Evolutionary conservation across 2,329 filamentous ascomycete genomes (phyloP), one percentile per base, ranked within the genome.

Genomic region (Fusarium sacchari): DNA sequence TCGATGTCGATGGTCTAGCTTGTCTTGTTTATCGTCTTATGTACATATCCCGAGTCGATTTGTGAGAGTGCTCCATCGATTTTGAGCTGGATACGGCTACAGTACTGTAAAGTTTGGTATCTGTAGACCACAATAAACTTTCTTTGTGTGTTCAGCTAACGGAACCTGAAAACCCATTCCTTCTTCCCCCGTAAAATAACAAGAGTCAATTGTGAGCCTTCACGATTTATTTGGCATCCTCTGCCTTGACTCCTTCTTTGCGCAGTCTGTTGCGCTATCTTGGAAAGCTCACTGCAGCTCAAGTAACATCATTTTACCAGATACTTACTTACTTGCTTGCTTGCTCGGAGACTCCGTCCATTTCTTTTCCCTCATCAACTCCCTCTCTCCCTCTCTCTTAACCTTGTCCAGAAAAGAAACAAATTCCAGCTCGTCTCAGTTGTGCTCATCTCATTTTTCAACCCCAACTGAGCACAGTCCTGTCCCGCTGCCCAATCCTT

Each of bases 231-330:
- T 40, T 39, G 64, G 58, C 24, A 53, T 20, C 18, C 55, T 46
- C 40, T 49, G 28, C 40, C 55, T 43, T 63, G 47, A 32, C 43
- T 58, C 56, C 57, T 61, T 69, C 40, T 57, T 61, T 32, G 42
- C 64, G 37, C 46, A n/a, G 22, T 20, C 34, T 52, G 28, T 64
- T 37, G 37, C 26, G 36, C 43, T 71, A 59, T 59, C 43, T 56
- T 52, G 67, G 67, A 59, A 74, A 73, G 71, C 46, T 69, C 71
- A 62, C 53, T 66, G 55, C 62, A 63, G 49, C 60, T 62, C 39
- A 30, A 59, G 71, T 71, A 60, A 56, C 71, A 66, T 60, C 55
- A 64, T 47, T 47, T 55, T 28, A 46, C 56, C 34, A 52, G n/a
- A 49, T 22, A 53, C 32, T 17, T 28, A 39, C 14, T 28, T 40